Conservation (phyloP, 768 basidiomycete species). For the Kwoniella pini region DNA sequence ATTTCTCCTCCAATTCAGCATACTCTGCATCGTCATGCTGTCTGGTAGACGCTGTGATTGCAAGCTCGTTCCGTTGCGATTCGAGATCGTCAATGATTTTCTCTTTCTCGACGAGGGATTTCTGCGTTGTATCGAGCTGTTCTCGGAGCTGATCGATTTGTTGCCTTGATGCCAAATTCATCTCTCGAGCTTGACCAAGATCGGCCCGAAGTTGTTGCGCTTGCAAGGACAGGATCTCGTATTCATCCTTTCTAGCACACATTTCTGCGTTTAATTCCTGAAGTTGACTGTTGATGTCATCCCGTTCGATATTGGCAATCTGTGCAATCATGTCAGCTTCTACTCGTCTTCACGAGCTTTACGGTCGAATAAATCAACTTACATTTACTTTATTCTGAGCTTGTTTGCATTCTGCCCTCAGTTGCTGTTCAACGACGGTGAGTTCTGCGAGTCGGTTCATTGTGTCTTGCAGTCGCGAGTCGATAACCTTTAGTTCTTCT, state of each 20-base stretch:
- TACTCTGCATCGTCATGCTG: constrained; percentile 10
- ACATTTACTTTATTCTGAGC: constrained; percentile 9
- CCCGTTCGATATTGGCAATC: not conserved
- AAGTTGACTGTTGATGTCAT: not conserved
- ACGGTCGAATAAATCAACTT: not conserved
- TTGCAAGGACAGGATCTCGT: not conserved
- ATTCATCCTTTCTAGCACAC: not conserved
- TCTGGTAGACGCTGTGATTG: not conserved
- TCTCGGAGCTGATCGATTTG: not conserved
- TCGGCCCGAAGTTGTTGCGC: constrained; percentile 5
- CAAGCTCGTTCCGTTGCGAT: not conserved
- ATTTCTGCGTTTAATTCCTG: not conserved
- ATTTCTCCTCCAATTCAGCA: not conserved
- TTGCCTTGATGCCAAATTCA: not conserved
- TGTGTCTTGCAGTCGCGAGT: not conserved
- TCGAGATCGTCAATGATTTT: not conserved
- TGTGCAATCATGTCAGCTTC: not conserved
- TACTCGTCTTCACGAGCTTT: not conserved
- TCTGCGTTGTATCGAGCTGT: not conserved
- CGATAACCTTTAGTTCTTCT: constrained; percentile 7
- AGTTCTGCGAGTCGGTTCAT: not conserved
- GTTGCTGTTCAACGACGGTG: not conserved
- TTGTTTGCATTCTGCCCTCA: not conserved
- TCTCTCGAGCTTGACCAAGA: not conserved
- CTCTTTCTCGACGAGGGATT: constrained; percentile 10